phyloP scores from a whole-genome alignment of 345 rosid genomes.

The Salix viminalis region DNA sequence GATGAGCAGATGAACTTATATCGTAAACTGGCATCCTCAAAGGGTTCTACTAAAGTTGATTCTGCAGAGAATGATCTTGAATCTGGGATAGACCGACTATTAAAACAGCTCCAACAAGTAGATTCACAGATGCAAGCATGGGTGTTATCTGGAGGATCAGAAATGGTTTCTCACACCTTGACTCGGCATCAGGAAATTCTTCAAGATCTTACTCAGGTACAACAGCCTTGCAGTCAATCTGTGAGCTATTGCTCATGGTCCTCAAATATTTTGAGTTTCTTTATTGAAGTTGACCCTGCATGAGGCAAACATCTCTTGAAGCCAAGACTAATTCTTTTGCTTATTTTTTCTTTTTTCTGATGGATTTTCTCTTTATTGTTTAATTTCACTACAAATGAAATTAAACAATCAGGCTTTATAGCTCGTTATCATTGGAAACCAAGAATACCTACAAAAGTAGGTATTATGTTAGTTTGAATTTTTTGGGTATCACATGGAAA shows the following conservation, averaged over 20 bases:
- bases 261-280: background rate
- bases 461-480: background rate
- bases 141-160: constrained; percentile 96
- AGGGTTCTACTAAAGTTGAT: constrained; percentile 57
- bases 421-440: background rate
- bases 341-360: background rate
- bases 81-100: constrained; percentile 60
- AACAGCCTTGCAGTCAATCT: constrained; percentile 9
- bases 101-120: constrained; percentile 79
- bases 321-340: background rate
- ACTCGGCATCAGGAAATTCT: constrained; percentile 96
- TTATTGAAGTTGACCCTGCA: background rate
- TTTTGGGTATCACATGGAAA: background rate
- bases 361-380: background rate
- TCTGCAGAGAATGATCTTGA: constrained; percentile 67
- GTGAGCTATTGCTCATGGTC: background rate
- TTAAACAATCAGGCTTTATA: background rate
- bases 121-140: constrained; percentile 90
- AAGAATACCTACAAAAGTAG: background rate
- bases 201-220: constrained; percentile 86
- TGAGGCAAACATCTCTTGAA: background rate
- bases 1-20: constrained; percentile 94
- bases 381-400: background rate
- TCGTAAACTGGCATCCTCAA: constrained; percentile 74
- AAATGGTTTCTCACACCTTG: constrained; percentile 97